Evolutionary conservation across 2,329 filamentous ascomycete species (phyloP).

Genomic region (Alternaria angustiovoidea): DNA sequence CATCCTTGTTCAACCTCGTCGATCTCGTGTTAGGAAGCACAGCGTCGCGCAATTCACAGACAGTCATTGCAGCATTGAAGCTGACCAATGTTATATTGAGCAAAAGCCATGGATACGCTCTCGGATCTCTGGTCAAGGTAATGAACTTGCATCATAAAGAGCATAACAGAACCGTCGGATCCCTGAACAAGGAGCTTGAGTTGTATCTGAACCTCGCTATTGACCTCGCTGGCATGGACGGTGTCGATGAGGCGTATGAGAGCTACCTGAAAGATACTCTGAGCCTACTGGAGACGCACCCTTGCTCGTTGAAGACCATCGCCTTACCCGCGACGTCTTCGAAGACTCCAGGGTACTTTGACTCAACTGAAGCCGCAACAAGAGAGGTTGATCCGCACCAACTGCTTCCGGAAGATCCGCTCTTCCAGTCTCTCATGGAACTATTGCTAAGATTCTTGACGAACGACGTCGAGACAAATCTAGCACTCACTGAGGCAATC

Average conservation of each 20-base stretch:
- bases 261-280: slow-evolving; percentile 75
- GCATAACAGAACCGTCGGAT: slow-evolving; percentile 72
- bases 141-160: slow-evolving; percentile 64
- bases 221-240: slow-evolving; percentile 72
- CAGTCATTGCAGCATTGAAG: slow-evolving; percentile 86
- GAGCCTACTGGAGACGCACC: slow-evolving; percentile 73
- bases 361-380: slow-evolving; percentile 58
- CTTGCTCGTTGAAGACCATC: slow-evolving; percentile 75
- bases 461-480: slow-evolving; percentile 90
- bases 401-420: slow-evolving; percentile 68
- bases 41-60: slow-evolving; percentile 84
- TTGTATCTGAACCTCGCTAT: slow-evolving; percentile 73
- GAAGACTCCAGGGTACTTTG: slow-evolving; percentile 61
- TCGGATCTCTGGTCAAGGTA: slow-evolving; percentile 76
- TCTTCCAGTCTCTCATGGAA: slow-evolving; percentile 60
- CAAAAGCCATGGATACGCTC: slow-evolving; percentile 86
- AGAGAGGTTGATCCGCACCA: slow-evolving; percentile 68
- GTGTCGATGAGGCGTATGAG: slow-evolving; percentile 77
- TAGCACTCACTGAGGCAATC: slow-evolving; percentile 84
- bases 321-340: slow-evolving; percentile 68
- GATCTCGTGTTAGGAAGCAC: slow-evolving; percentile 89
- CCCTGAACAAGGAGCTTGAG: slow-evolving; percentile 77
- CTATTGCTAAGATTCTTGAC: slow-evolving; percentile 83
- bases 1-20: slow-evolving; percentile 89
- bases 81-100: slow-evolving; percentile 85